A percentile compares a stretch with the other conserved stretches of the same genome.
phyloP scores from a whole-genome alignment of 345 rosid species.

The Euphorbia lathyris region DNA sequence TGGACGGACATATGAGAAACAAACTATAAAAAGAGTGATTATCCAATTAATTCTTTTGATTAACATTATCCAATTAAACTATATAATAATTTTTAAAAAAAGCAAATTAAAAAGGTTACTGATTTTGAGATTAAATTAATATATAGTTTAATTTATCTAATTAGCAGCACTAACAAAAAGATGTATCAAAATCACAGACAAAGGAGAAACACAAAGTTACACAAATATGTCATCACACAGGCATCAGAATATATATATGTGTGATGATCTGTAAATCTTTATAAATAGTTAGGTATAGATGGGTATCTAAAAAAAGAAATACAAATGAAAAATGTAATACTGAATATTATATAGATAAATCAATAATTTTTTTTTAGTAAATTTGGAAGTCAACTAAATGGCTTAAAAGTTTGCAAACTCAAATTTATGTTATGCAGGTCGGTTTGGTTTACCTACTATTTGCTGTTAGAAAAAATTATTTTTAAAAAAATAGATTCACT shows the following conservation, averaged over 20 bases:
- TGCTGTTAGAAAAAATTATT: too few species aligned
- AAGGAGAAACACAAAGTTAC: not conserved
- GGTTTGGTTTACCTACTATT: too few species aligned
- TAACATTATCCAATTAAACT: not conserved
- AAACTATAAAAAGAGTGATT: not conserved
- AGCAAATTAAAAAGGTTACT: not conserved
- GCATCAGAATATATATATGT: not conserved
- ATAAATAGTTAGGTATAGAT: not conserved
- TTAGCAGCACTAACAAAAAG: not conserved
- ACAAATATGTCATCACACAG: not conserved
- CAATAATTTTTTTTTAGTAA: too few species aligned
- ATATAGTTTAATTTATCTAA: not conserved
- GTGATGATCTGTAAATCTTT: not conserved
- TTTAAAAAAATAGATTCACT: too few species aligned
- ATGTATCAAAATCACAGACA: constrained; percentile 2
- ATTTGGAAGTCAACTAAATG: too few species aligned
- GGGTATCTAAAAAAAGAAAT: constrained; percentile 3
- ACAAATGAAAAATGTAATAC: not conserved
- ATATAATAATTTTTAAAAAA: not conserved
- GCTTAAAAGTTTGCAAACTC: too few species aligned
- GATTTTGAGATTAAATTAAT: not conserved
- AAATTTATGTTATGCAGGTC: too few species aligned
- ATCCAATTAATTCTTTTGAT: not conserved
- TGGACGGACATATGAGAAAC: not conserved
- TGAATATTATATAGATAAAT: too few species aligned